Evolutionary conservation across 805 yeast species (phyloP).

Genomic region (Suhomyces emberorum): DNA sequence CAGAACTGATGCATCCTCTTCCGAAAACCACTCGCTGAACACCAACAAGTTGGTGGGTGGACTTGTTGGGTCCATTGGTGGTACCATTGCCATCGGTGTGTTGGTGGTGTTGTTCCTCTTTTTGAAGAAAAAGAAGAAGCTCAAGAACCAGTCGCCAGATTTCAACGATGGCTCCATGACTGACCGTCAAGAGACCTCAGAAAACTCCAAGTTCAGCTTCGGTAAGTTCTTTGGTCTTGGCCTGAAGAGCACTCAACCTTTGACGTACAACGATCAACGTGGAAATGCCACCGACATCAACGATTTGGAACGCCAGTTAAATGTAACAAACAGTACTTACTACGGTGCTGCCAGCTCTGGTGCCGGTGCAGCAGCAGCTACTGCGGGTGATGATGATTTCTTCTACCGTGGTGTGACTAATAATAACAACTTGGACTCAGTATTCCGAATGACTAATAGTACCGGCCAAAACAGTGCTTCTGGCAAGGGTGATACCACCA

Average conservation of each 20-base stretch:
- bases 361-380: slow-evolving; percentile 10
- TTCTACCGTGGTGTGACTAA: slow-evolving; percentile 44
- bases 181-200: slow-evolving; percentile 14
- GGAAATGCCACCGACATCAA: slow-evolving; percentile 10
- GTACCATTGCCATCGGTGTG: slow-evolving; percentile 38
- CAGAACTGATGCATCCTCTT: slow-evolving; percentile 8
- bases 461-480: slow-evolving; percentile 7
- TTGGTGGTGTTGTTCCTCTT: slow-evolving; percentile 35
- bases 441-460: slow-evolving; percentile 22
- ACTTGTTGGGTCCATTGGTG: slow-evolving; percentile 46
- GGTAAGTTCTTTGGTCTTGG: slow-evolving; percentile 29
- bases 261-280: slow-evolving; percentile 4
- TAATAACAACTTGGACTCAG: slow-evolving; percentile 39
- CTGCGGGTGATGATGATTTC: slow-evolving; percentile 26
- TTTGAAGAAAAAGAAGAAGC: slow-evolving; percentile 27
- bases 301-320: slow-evolving; percentile 28
- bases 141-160: slow-evolving; percentile 43
- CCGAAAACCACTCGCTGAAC: slow-evolving; percentile 12
- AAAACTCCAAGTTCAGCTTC: slow-evolving; percentile 20
- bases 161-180: slow-evolving; percentile 32
- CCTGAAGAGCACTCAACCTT: neutral
- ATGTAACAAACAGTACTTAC: slow-evolving; percentile 14
- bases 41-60: slow-evolving; percentile 43
- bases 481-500: slow-evolving; percentile 5
- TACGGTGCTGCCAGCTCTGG: slow-evolving; percentile 12